These are phyloP conservation scores for Astragalus membranaceus DNA, from an alignment of 306 rosid genomes.

Conservation along the genomic window DNA sequence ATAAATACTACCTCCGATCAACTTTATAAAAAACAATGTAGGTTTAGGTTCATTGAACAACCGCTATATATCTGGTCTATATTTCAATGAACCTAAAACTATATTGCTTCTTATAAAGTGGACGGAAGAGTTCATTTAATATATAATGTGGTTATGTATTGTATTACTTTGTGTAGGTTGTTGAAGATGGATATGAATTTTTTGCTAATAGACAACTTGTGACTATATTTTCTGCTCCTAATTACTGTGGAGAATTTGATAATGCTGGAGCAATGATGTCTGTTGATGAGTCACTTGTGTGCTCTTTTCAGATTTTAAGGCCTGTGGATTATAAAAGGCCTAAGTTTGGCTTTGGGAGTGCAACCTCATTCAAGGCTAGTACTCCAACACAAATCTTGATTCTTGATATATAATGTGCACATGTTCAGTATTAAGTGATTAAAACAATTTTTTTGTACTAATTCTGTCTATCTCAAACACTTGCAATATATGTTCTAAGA, in stretches of 20 bases:
- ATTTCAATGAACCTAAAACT: too few species aligned
- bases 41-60: too few species aligned
- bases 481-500: neutral
- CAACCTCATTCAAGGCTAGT: constrained; percentile 29
- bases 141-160: neutral
- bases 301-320: constrained; percentile 41
- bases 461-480: neutral
- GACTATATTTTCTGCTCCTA: constrained; percentile 39
- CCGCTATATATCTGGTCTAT: too few species aligned
- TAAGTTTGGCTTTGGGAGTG: constrained; percentile 44
- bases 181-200: constrained; percentile 41
- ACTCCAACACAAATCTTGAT: constrained; percentile 34
- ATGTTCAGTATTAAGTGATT: neutral
- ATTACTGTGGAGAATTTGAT: constrained; percentile 37
- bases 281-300: constrained; percentile 35
- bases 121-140: neutral
- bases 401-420: constrained; percentile 10
- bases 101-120: too few species aligned
- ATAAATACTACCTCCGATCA: too few species aligned
- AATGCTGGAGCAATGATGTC: constrained; percentile 41
- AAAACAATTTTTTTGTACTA: neutral
- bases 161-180: constrained; percentile 23
- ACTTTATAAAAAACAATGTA: too few species aligned
- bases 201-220: constrained; percentile 43
- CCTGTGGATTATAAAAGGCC: constrained; percentile 23